These are phyloP conservation scores for Exsudoporus frostii DNA, from an alignment of 768 basidiomycete species.

Conservation along the genomic window DNA sequence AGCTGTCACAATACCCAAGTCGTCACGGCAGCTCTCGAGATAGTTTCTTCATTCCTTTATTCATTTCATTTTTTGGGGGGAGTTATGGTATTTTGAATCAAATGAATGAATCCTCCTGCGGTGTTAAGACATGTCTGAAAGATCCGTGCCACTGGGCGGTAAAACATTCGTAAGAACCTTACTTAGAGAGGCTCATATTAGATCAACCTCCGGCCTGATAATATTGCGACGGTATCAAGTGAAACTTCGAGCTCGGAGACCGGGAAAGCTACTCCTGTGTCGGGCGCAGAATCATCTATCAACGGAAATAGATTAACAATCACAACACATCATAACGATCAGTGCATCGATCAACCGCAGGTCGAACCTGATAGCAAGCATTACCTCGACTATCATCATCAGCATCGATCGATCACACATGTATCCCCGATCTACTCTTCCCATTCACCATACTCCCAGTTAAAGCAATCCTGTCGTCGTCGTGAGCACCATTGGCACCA, in stretches of 20 bases:
- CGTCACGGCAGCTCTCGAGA: neutral
- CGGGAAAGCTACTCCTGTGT: neutral
- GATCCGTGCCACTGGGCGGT: too few relatives aligned
- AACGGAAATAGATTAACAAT: neutral
- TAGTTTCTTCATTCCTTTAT: neutral
- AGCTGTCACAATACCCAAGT: neutral
- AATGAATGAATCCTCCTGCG: neutral
- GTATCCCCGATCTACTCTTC: conserved; percentile 2
- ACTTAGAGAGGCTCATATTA: neutral
- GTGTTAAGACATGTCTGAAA: neutral
- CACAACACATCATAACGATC: neutral
- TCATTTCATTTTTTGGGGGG: neutral
- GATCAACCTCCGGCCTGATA: neutral
- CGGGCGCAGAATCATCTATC: neutral
- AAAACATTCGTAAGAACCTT: neutral
- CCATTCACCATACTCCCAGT: conserved; percentile 62
- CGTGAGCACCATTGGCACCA: neutral
- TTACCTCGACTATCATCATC: neutral
- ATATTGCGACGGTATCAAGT: neutral
- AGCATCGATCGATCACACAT: neutral
- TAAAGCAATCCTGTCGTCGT: conserved; percentile 59
- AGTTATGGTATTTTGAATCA: neutral
- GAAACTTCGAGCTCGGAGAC: neutral
- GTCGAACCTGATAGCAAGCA: neutral
- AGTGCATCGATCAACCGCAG: neutral